phyloP scores from a whole-genome alignment of 2,329 filamentous ascomycete species.

The Botrytis aclada region DNA sequence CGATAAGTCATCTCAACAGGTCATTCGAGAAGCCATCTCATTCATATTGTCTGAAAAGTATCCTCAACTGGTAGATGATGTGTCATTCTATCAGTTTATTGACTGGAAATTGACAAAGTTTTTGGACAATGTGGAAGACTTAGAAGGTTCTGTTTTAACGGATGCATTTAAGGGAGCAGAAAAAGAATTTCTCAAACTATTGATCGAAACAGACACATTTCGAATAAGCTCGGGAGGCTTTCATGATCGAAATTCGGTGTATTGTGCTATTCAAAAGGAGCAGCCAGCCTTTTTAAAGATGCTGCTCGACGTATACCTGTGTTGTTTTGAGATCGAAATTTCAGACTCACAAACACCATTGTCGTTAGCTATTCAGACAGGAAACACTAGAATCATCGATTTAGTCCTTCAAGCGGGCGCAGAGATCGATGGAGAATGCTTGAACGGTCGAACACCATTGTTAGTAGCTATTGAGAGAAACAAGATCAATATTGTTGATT shows the following conservation, averaged over 20 bases:
- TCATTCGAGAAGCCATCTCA: not conserved
- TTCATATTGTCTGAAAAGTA: constrained; percentile 8
- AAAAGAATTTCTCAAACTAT: not conserved
- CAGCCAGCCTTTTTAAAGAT: not conserved
- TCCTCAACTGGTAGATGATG: not conserved
- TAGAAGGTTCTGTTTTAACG: not conserved
- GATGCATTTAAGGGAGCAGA: not conserved
- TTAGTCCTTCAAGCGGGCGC: not conserved
- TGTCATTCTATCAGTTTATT: not conserved
- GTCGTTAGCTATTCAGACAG: not conserved
- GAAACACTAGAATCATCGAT: not conserved
- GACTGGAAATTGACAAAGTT: constrained; percentile 6
- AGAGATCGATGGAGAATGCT: not conserved
- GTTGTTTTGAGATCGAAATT: not conserved
- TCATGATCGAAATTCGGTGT: not conserved
- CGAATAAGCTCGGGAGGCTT: constrained; percentile 21
- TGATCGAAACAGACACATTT: constrained; percentile 16
- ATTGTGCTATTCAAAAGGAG: constrained; percentile 2
- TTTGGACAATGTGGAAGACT: not conserved
- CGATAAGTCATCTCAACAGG: not conserved
- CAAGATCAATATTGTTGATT: not conserved
- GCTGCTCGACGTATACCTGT: constrained; percentile 1
- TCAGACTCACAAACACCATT: not conserved
- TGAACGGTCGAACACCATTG: not conserved
- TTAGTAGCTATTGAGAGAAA: not conserved